These are phyloP conservation scores for Cryptococcus depauperatus DNA, from an alignment of 1,284 basidiomycete genomes.

Conservation along the genomic window DNA sequence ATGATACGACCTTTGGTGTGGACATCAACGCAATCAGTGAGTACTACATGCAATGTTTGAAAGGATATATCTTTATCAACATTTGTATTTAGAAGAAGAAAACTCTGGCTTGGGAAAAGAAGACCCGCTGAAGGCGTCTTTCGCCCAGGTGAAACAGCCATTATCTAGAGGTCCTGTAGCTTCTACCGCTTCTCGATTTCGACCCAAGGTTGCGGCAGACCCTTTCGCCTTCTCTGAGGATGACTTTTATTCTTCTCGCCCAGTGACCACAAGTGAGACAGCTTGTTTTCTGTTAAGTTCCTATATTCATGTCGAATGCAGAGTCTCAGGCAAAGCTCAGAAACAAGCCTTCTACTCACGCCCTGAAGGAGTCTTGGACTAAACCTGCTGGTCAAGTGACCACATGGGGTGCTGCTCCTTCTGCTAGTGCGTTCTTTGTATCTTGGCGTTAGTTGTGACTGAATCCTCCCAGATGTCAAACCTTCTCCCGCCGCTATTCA, in stretches of 20 bases:
- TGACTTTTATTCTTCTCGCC: constrained; percentile 40
- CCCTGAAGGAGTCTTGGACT: constrained; percentile 9
- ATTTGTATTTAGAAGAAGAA: neutral
- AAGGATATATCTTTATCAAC: neutral
- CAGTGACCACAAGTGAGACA: constrained; percentile 25
- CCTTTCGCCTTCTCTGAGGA: constrained; percentile 45
- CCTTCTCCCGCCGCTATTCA: constrained; percentile 32
- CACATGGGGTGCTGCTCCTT: constrained; percentile 47
- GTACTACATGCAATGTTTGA: constrained; percentile 26
- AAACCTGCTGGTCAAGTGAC: constrained; percentile 26
- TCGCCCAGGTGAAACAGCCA: neutral
- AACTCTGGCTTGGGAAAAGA: neutral
- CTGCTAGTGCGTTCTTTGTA: constrained; percentile 11
- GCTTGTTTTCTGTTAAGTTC: constrained; percentile 2
- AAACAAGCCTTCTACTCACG: constrained; percentile 6
- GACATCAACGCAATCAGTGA: constrained; percentile 57
- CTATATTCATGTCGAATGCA: constrained; percentile 1
- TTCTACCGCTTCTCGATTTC: constrained; percentile 35
- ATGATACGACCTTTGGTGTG: constrained; percentile 91
- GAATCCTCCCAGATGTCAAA: constrained; percentile 37
- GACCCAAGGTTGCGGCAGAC: constrained; percentile 33
- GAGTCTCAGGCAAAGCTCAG: constrained; percentile 16
- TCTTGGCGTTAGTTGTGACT: neutral
- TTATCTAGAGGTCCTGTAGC: constrained; percentile 23
- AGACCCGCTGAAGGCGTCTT: constrained; percentile 1